phyloP scores from a whole-genome alignment of 768 basidiomycete genomes.

The Amanita jacksonii region DNA sequence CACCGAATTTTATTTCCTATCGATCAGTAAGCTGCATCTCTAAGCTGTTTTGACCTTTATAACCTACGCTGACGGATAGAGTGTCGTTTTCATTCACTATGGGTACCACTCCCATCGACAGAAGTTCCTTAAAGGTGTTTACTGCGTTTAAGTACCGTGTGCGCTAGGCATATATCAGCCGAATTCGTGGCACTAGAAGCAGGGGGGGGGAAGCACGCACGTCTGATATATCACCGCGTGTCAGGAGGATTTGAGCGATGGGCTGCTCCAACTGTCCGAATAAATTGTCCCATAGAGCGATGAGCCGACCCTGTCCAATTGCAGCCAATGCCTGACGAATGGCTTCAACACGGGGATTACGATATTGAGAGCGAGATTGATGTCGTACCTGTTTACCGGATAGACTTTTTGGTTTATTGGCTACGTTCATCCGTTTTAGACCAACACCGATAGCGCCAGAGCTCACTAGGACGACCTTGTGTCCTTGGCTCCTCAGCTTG shows the following conservation, averaged over 20 bases:
- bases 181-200: slow-evolving; percentile 6
- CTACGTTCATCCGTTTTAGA: slow-evolving; percentile 80
- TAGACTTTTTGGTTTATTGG: slow-evolving; percentile 71
- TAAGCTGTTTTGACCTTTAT: not conserved
- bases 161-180: slow-evolving; percentile 42
- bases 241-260: slow-evolving; percentile 90
- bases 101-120: slow-evolving; percentile 91
- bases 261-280: slow-evolving; percentile 92
- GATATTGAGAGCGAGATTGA: not conserved
- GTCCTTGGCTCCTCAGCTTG: slow-evolving; percentile 65
- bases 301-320: slow-evolving; percentile 92
- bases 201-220: slow-evolving; percentile 45
- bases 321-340: slow-evolving; percentile 77
- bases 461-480: slow-evolving; percentile 91
- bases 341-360: slow-evolving; percentile 6
- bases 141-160: slow-evolving; percentile 95
- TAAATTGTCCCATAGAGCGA: slow-evolving; percentile 94
- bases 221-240: slow-evolving; percentile 95
- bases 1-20: slow-evolving; percentile 99
- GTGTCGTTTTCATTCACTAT: slow-evolving; percentile 99
- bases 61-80: slow-evolving; percentile 87
- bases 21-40: not conserved
- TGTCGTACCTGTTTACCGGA: slow-evolving; percentile 80
- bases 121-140: slow-evolving; percentile 86
- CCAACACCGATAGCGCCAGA: slow-evolving; percentile 98